Evolutionary conservation across 345 rosid genomes (phyloP), one percentile per base, ranked within the genome.

Genomic region (Populus deltoides): DNA sequence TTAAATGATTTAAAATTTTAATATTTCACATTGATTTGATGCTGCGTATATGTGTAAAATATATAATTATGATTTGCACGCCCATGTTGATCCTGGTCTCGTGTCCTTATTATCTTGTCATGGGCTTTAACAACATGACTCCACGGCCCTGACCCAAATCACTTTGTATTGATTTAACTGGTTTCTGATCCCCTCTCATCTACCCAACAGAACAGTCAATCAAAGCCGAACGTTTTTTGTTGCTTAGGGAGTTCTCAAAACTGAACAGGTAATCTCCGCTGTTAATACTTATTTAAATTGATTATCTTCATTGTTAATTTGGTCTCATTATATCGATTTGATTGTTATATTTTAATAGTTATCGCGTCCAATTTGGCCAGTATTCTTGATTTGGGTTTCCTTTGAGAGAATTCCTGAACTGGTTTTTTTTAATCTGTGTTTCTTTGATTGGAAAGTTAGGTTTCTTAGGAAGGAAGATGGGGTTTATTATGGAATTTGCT

Each of bases 401-500:
- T 59, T 59, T 10, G 65, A 9, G 29, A 4, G 16, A 59, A 24
- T 24, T 59, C 65, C 10, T 59, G 69, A 31, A 31, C 39, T 27
- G 36, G 41, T 3, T 33, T 17, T 31, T 31, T 0, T n/a, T 8
- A 57, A 20, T 35, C 47, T 22, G 20, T 38, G 10, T 13, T 29
- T n/a, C 1, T 24, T 57, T 25, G 24, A 9, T 13, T 66, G 73
- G 41, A 2, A 55, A 22, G 6, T 29, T 47, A 55, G 67, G 69
- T 35, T 41, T 31, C 22, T 31, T 33, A 36, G 25, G 62, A 45
- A 75, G 39, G 53, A 80, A 81, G 74, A 94, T 94, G 98, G 90
- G 89, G 65, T 93, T 97, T 76, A 83, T 97, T 6, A 97, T 92
- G 97, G 99, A 97, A 68, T 97, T 94, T n/a, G 94, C 98, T 13